Base-by-base conservation (phyloP, 345 rosid genomes). In the Camelina sativa region DNA sequence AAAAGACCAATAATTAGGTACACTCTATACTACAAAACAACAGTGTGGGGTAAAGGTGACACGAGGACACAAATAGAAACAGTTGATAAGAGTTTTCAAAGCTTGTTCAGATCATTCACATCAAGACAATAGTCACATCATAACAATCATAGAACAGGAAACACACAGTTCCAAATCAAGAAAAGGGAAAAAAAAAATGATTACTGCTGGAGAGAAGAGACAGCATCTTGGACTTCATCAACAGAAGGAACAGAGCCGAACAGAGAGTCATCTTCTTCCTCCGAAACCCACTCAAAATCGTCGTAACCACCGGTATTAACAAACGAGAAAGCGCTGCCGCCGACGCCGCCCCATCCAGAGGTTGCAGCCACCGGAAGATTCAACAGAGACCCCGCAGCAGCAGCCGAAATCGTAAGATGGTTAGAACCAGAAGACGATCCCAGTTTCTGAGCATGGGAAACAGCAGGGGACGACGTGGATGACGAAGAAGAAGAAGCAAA, bases 201-300 rank as follows among this genome's bases (percentile, higher is more conserved):
- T 73, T 71, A 94, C 97, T 82, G 89, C 54, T 86, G 84, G 60
- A 94, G 83, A 48, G 96, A 88, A 76, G 96, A 88, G 60, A 94
- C 90, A 66, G 92, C 97, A 22, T 59, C 69, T n/a, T 87, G 84
- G 63, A 94, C 97, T 86, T 94, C 98, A 38, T 86, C 97, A 17
- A 73, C 12, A 53, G 97, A 91, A 76, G 98, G 98, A 77, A 78
- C 96, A 79, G 89, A 79, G 19, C 89, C 91, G 10, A 88, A 75
- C 71, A 82, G 69, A 67, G 72, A 79, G n/a, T 62, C 56, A 48
- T 88, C 96, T 15, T 84, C 91, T 44, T 85, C 89, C 48, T 84
- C 83, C 13, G 79, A 74, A 32, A 93, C 93, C 94, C 92, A 87
- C 67, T 88, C 96, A 67, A 76, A 88, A 3, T 91, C 96, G 37